Base-by-base conservation (phyloP, 2,329 filamentous ascomycete species). In the Aspergillus tamarii region DNA sequence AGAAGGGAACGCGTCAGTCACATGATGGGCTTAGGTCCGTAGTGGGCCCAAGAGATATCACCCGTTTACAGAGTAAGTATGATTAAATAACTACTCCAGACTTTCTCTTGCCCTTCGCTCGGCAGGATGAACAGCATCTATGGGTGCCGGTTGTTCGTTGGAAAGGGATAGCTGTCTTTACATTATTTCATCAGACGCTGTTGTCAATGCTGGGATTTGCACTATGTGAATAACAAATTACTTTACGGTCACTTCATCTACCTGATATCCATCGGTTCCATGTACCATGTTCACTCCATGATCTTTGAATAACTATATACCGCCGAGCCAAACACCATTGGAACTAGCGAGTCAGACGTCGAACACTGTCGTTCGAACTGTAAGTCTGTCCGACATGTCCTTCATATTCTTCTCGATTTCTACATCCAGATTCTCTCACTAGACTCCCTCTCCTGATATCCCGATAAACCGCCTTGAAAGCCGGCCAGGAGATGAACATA, bases 401-500 rank as follows among this genome's bases (percentile, higher is more conserved):
- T 39, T 9, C 21, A 23, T 39, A 28, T 26, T 34, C 52, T 39
- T 26, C 21, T 23, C n/a, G 5, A 26, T 39, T 23, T 39, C 30
- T 14, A 14, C 8, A 16, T n/a, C n/a, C n/a, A 19, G 52, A 19
- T 14, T 45, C 19, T 54, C 21, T 32, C 23, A 28, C n/a, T 34
- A 50, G n/a, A 46, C 39, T 39, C 19, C 50, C 28, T 30, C 12
- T 34, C n/a, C 36, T 78, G 77, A 59, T 21, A 4, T 60, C 32
- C 19, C n/a, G 21, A 56, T 62, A 64, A n/a, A 56, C 43, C 16
- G 55, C 16, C 73, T 84, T 84, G 72, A 88, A 89, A 0, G 89
- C 89, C 57, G 85, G 78, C 83, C 88, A 87, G 7, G 89, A 92
- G 1, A 90, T 92, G 12, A 86, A 84, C 19, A 88, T 78, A 77